Evolutionary conservation across 108 stramenopile genomes (phyloP).

Genomic region (Nitzschia palea): DNA sequence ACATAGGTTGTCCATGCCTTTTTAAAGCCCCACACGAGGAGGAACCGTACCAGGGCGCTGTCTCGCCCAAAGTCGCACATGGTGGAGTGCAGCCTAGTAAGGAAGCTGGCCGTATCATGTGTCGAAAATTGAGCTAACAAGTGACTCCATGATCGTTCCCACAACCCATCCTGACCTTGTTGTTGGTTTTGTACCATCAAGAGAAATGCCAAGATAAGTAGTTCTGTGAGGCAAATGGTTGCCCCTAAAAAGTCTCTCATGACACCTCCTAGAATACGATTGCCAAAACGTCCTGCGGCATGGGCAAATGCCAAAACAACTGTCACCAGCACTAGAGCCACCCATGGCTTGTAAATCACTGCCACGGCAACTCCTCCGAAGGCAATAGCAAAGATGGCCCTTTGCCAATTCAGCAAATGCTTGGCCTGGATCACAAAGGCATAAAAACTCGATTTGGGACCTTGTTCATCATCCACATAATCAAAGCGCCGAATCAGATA

Average conservation of each 20-base stretch:
- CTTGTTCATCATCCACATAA: constrained; percentile 67
- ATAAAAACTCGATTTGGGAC: constrained; percentile 74
- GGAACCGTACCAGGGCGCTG: too few species aligned
- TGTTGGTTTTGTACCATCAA: too few species aligned
- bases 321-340: constrained; percentile 30
- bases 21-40: too few species aligned
- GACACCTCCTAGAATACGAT: constrained; percentile 53
- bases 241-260: constrained; percentile 83
- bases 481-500: constrained; percentile 58
- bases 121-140: too few species aligned
- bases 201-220: constrained; percentile 38
- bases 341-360: constrained; percentile 32
- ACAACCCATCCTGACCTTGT: too few species aligned
- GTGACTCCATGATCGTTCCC: too few species aligned
- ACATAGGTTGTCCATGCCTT: too few species aligned
- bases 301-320: constrained; percentile 37
- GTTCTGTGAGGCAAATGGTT: constrained; percentile 67
- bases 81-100: too few species aligned
- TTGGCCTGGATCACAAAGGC: constrained; percentile 67
- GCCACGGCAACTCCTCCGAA: constrained; percentile 33
- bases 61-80: too few species aligned
- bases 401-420: constrained; percentile 56
- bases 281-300: constrained; percentile 41
- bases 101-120: too few species aligned
- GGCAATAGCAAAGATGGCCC: constrained; percentile 46